Conservation (phyloP, 495 filamentous ascomycete species). For the Daldinia caldariorum region DNA sequence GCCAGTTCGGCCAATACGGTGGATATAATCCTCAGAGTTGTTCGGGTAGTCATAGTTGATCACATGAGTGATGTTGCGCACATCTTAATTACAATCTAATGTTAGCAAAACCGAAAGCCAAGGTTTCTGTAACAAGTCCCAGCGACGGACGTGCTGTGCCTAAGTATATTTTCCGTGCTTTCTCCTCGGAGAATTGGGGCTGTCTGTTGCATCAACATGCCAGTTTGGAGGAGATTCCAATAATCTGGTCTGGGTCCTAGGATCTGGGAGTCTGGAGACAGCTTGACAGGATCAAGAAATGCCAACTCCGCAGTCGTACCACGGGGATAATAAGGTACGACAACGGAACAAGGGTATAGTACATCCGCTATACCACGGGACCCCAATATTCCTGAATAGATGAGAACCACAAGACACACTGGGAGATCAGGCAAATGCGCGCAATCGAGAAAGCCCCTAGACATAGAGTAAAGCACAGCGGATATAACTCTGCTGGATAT, state of each 20-base stretch:
- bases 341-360: slow-evolving; percentile 72
- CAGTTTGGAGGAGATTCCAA: slow-evolving; percentile 60
- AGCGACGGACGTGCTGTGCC: slow-evolving; percentile 59
- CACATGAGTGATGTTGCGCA: slow-evolving; percentile 99
- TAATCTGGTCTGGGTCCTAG: slow-evolving; percentile 80
- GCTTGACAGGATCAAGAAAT: slow-evolving; percentile 73
- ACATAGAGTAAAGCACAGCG: slow-evolving; percentile 90
- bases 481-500: slow-evolving; percentile 75
- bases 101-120: slow-evolving; percentile 77
- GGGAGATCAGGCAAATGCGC: slow-evolving; percentile 83
- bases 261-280: slow-evolving; percentile 64
- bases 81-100: slow-evolving; percentile 79
- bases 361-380: slow-evolving; percentile 73
- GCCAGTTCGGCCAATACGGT: slow-evolving; percentile 97
- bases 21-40: slow-evolving; percentile 99
- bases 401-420: slow-evolving; percentile 81
- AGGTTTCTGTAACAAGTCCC: slow-evolving; percentile 64
- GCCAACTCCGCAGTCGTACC: slow-evolving; percentile 79
- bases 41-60: slow-evolving; percentile 99
- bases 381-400: slow-evolving; percentile 80
- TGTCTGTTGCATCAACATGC: slow-evolving; percentile 65
- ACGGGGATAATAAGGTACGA: slow-evolving; percentile 66
- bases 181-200: slow-evolving; percentile 66
- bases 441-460: slow-evolving; percentile 77
- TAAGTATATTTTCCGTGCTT: slow-evolving; percentile 76